These are phyloP conservation scores for Rhazya stricta DNA, from an alignment of 257 asterid genomes.

Conservation along the genomic window DNA sequence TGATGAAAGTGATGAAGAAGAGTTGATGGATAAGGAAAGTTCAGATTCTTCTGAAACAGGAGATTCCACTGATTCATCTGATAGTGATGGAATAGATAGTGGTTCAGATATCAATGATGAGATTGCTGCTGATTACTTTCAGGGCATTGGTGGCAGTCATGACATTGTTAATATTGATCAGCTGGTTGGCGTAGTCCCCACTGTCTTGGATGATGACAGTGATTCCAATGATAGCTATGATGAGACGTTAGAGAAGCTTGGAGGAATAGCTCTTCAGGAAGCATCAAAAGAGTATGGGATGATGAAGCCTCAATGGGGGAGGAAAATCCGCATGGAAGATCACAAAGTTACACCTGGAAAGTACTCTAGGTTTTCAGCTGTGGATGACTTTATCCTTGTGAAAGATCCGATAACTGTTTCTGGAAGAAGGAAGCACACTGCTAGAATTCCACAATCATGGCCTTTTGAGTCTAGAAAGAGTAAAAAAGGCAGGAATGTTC, in stretches of 20 bases:
- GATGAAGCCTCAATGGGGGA: conserved; percentile 38
- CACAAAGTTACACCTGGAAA: conserved; percentile 29
- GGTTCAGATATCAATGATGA: conserved; percentile 79
- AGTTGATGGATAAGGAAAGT: conserved; percentile 42
- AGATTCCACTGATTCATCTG: conserved; percentile 49
- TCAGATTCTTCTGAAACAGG: conserved; percentile 48
- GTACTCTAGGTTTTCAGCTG: conserved; percentile 30
- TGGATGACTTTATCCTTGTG: conserved; percentile 58
- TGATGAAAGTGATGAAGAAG: conserved; percentile 43
- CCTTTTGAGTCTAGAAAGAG: conserved; percentile 59
- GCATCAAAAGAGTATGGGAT: conserved; percentile 71
- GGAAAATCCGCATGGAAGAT: conserved; percentile 31
- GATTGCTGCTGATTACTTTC: conserved; percentile 82
- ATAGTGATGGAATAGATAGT: conserved; percentile 39
- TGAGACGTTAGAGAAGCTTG: conserved; percentile 53
- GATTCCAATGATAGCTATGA: conserved; percentile 35
- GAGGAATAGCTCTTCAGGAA: conserved; percentile 79
- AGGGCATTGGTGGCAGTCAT: conserved; percentile 64
- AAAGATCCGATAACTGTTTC: conserved; percentile 68
- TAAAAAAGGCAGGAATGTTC: conserved; percentile 47
- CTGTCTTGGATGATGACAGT: conserved; percentile 33
- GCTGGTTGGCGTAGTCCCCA: conserved; percentile 42
- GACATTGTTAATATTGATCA: conserved; percentile 45
- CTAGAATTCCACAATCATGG: conserved; percentile 57
- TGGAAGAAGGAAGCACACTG: conserved; percentile 68